Evolutionary conservation across 2,329 filamentous ascomycete species (phyloP), one percentile per base, ranked within the genome.

Genomic region (Ceratocystis eucalypticola): DNA sequence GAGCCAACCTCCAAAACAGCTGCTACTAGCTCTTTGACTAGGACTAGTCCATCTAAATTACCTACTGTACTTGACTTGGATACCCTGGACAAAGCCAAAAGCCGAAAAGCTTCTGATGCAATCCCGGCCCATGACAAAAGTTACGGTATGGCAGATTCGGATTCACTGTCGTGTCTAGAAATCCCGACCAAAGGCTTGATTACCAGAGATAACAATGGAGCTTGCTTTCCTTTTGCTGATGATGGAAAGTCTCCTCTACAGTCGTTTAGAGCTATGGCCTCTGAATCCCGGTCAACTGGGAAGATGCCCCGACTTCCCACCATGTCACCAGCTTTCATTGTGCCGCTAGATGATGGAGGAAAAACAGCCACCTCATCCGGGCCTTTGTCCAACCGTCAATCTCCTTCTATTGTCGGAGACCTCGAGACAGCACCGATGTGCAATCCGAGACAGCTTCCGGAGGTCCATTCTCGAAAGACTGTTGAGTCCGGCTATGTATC

Each of bases 401-500:
- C 66, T 3, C 62, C 57, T 15, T 67, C 62, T 12, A 46, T 67
- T 57, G 66, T 67, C 4, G 66, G 66, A 1, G 66, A 67, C 30
- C 62, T 67, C 12, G 62, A 67, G 46, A 65, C 59, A 53, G 65
- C 62, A 6, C 53, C 57, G 5, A 10, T 62, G 7, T 53, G 44
- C 28, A 65, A 55, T 0, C 45, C 45, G 1, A 57, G 25, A 46
- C 44, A 41, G 7, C n/a, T 46, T 5, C 28, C 25, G 1, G 53
- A 33, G 1, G 6, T 17, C n/a, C 30, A n/a, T 45, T 25, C 46
- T 12, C 33, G 33, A 20, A 67, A 61, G 12, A 15, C n/a, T 8
- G 17, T 46, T 17, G 44, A 55, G 15, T 33, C 48, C 12, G 8
- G 45, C 3, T 22, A 64, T 48, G 22, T 17, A 53, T 37, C 46